A percentile compares a stretch with the other conserved stretches of the same genome.
Evolutionary conservation across 495 filamentous ascomycete genomes (phyloP).

Genomic region (Xylaria flabelliformis): DNA sequence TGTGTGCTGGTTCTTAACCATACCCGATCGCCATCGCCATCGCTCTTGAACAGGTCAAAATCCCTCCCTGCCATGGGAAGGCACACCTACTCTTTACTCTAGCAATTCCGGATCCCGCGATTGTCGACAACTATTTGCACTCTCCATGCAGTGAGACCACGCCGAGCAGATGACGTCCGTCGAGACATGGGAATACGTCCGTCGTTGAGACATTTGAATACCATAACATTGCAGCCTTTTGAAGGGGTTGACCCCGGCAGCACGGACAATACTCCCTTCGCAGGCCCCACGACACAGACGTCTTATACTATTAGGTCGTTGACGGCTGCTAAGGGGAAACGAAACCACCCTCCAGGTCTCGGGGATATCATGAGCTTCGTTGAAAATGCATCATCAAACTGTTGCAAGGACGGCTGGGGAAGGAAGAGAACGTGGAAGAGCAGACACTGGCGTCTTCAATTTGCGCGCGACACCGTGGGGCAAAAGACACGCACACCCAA

Average conservation of each 20-base stretch:
- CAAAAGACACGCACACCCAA: not conserved
- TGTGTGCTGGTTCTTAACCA: slow-evolving; percentile 32
- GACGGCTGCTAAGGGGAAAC: slow-evolving; percentile 45
- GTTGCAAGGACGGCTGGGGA: slow-evolving; percentile 32
- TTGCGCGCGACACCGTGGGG: slow-evolving; percentile 23
- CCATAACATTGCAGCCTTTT: slow-evolving; percentile 29
- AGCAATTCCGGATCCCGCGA: slow-evolving; percentile 34
- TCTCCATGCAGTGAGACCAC: slow-evolving; percentile 34
- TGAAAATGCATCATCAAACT: slow-evolving; percentile 41
- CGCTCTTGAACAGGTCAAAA: slow-evolving; percentile 19
- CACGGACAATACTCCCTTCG: slow-evolving; percentile 28
- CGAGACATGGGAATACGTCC: slow-evolving; percentile 24
- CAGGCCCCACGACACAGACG: slow-evolving; percentile 44
- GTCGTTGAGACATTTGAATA: not conserved
- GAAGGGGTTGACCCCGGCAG: slow-evolving; percentile 15
- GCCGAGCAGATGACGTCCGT: slow-evolving; percentile 35
- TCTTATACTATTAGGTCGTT: slow-evolving; percentile 52
- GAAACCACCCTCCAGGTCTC: slow-evolving; percentile 46
- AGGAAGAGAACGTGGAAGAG: slow-evolving; percentile 22
- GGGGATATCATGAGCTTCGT: slow-evolving; percentile 45
- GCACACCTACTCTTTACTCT: slow-evolving; percentile 34
- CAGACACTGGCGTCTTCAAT: slow-evolving; percentile 14
- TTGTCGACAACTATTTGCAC: slow-evolving; percentile 35
- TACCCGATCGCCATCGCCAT: slow-evolving; percentile 28
- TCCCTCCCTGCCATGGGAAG: slow-evolving; percentile 32